Conservation (phyloP, 2,329 filamentous ascomycete genomes). For the Cercospora nicotianae region DNA sequence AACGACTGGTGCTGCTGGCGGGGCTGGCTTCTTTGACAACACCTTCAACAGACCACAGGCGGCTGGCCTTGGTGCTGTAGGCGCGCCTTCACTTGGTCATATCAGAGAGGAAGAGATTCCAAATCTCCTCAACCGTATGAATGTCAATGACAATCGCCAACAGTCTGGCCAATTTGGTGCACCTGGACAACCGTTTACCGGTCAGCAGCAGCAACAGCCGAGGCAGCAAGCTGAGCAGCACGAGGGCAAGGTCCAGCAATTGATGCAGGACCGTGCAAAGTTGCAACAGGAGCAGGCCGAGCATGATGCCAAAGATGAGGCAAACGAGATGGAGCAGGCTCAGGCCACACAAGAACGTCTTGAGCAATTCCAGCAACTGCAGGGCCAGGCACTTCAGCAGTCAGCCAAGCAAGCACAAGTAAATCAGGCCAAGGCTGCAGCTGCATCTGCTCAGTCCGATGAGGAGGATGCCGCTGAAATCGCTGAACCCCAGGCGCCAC, state of each 20-base stretch:
- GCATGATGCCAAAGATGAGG: constrained; percentile 49
- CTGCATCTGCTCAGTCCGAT: neutral
- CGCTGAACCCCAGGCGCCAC: constrained; percentile 11
- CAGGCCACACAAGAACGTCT: constrained; percentile 61
- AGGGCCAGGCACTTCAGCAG: constrained; percentile 45
- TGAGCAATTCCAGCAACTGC: constrained; percentile 78
- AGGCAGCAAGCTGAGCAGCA: constrained; percentile 44
- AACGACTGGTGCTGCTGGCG: constrained; percentile 23
- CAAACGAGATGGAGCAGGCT: constrained; percentile 50
- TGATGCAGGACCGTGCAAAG: constrained; percentile 61
- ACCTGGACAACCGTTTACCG: constrained; percentile 48
- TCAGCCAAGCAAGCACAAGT: constrained; percentile 30
- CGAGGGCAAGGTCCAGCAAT: constrained; percentile 58
- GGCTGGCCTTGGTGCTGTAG: constrained; percentile 47
- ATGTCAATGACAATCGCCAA: constrained; percentile 50
- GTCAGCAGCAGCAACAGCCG: constrained; percentile 43
- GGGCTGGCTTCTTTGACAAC: constrained; percentile 67
- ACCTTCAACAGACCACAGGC: constrained; percentile 45
- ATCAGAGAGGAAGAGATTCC: constrained; percentile 71
- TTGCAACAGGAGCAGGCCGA: constrained; percentile 63
- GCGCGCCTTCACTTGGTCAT: constrained; percentile 46
- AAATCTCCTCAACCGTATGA: constrained; percentile 64
- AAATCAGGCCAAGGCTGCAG: constrained; percentile 13
- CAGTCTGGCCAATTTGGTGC: constrained; percentile 52
- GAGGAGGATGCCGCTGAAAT: constrained; percentile 24